These are phyloP conservation scores for Lyophyllum shimeji DNA, from an alignment of 768 basidiomycete genomes.

Conservation along the genomic window DNA sequence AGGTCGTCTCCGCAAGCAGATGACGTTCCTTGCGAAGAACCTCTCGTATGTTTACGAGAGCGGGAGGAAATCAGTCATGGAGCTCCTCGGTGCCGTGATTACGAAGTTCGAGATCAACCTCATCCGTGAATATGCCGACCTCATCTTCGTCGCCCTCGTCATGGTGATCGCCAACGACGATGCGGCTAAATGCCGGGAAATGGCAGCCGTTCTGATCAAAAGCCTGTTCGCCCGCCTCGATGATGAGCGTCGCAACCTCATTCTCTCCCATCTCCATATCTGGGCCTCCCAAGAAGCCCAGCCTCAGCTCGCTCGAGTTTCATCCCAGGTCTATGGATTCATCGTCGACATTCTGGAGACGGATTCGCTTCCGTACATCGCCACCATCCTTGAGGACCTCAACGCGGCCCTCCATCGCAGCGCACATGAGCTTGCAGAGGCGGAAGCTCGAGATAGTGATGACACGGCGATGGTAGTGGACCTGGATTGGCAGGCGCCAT, in stretches of 20 bases:
- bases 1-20: conserved; percentile 81
- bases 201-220: conserved; percentile 84
- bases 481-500: conserved; percentile 78
- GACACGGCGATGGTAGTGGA: conserved; percentile 48
- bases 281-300: conserved; percentile 74
- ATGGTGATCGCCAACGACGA: conserved; percentile 95
- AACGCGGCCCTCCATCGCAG: conserved; percentile 46
- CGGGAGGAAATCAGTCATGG: conserved; percentile 92
- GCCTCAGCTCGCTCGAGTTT: conserved; percentile 64
- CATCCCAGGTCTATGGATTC: conserved; percentile 82
- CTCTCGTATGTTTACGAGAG: conserved; percentile 88
- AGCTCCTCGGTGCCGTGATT: conserved; percentile 82
- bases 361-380: conserved; percentile 43
- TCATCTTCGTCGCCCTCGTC: conserved; percentile 88
- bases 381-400: conserved; percentile 57
- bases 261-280: conserved; percentile 71
- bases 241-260: conserved; percentile 48
- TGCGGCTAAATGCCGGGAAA: conserved; percentile 84
- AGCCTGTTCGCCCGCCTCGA: conserved; percentile 70
- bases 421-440: conserved; percentile 34
- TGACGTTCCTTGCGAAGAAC: conserved; percentile 92
- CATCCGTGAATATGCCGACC: conserved; percentile 77
- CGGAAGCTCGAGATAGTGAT: conserved; percentile 44
- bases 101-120: conserved; percentile 78
- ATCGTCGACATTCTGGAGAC: conserved; percentile 66